Evolutionary conservation across 164 flowering plant species (phyloP), one percentile per base, ranked within the genome.

Genomic region (Aristolochia contorta): DNA sequence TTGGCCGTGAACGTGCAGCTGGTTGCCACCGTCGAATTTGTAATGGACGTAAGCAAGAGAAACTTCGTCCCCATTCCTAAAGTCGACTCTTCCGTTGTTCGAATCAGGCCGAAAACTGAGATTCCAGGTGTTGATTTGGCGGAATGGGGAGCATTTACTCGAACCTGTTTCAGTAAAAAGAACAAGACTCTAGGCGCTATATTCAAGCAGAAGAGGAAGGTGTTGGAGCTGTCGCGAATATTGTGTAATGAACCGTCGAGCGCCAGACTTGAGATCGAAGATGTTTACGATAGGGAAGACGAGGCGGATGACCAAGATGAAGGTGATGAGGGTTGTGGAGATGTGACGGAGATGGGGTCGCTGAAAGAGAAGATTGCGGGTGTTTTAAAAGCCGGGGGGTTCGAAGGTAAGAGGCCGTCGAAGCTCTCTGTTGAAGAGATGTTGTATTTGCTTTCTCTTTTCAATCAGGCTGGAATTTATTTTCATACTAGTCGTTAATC

Each of bases 131-230:
- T 90, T 18, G 75, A 90, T 74, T 57, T 90, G 60, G 61, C 77
- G 4, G 96, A 93, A 55, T 93, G 99, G 99, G 69, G 75, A 82
- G 92, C 87, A 14, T 90, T 90, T 59, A 86, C 92, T 0, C 75
- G 84, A 59, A 80, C 91, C 0, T 90, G 97, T 75, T 90, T 93
- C 65, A 47, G 81, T 53, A 90, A 82, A 73, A 90, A 93, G 74
- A 93, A 93, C 66, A 93, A 84, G 78, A 90, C 97, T 0, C 46
- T 93, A 24, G 99, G 97, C 8, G 96, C 97, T 1, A 86, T 79
- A 0, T 88, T 93, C 58, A 87, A 80, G 86, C 92, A 85, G 74
- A 93, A 88, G 82, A 90, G 71, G 80, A 93, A 84, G 78, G 67
- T 90, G 53, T 45, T 73, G 57, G 96, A 90, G 76, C 71, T 92